phyloP scores from a whole-genome alignment of 805 yeast species.

The Sugiyamaella marilandica region DNA sequence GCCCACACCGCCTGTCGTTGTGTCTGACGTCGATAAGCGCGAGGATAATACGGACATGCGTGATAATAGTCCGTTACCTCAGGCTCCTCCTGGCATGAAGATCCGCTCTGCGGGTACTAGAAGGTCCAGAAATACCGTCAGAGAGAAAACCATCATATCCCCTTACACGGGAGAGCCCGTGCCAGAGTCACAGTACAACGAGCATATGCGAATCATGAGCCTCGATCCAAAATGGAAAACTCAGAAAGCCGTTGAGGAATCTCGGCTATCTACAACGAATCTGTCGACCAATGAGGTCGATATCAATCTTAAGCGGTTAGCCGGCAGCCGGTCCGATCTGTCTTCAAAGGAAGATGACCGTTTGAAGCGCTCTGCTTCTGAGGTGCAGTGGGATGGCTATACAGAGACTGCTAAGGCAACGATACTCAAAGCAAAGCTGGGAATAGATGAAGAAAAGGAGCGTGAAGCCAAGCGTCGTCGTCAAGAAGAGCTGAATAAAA shows the following conservation, averaged over 20 bases:
- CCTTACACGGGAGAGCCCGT: conserved; percentile 74
- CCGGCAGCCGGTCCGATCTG: conserved; percentile 30
- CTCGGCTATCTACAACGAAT: conserved; percentile 33
- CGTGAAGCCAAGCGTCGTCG: neutral
- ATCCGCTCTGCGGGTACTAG: conserved; percentile 69
- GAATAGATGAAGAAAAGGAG: neutral
- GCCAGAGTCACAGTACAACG: conserved; percentile 60
- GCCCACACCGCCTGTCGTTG: neutral
- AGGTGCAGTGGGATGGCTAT: conserved; percentile 17
- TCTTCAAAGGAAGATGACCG: conserved; percentile 23
- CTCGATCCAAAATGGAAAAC: conserved; percentile 75
- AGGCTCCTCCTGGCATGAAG: conserved; percentile 41
- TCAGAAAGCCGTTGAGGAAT: conserved; percentile 44
- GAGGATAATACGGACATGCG: neutral
- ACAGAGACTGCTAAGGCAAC: conserved; percentile 11
- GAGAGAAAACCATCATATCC: conserved; percentile 50
- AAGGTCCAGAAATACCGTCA: conserved; percentile 31
- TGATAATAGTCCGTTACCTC: neutral
- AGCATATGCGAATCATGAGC: conserved; percentile 63
- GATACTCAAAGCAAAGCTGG: conserved; percentile 10
- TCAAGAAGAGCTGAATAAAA: conserved; percentile 1
- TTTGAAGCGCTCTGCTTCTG: conserved; percentile 9
- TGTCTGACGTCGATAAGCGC: neutral
- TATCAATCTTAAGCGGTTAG: conserved; percentile 35
- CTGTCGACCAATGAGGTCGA: conserved; percentile 33